Evolutionary conservation across 148 eudicot genomes (phyloP).

Genomic region (Fallopia convolvulus): DNA sequence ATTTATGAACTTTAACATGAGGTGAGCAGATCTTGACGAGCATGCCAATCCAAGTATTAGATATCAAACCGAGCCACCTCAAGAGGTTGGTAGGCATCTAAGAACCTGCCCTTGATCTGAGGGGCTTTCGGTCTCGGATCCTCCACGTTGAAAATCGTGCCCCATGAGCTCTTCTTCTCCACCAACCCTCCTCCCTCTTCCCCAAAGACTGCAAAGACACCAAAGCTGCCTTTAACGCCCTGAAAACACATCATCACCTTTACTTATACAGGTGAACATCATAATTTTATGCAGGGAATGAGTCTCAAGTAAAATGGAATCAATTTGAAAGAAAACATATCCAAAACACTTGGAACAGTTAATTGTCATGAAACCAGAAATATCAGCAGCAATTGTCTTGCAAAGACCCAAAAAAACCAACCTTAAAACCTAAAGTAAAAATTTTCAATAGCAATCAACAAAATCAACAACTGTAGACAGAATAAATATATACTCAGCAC

Average conservation of each 20-base stretch:
- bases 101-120: conserved; percentile 60
- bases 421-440: neutral
- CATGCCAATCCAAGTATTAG: conserved; percentile 95
- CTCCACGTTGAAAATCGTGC: conserved; percentile 66
- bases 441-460: neutral
- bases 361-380: neutral
- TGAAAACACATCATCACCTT: conserved; percentile 16
- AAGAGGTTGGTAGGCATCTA: conserved; percentile 76
- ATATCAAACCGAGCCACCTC: conserved; percentile 84
- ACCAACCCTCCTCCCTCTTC: conserved; percentile 55
- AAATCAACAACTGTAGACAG: neutral
- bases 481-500: neutral
- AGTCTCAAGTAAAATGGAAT: neutral
- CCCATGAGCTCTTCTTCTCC: conserved; percentile 66
- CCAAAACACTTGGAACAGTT: neutral
- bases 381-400: neutral
- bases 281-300: neutral
- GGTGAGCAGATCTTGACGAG: conserved; percentile 85
- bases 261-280: neutral
- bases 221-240: conserved; percentile 47
- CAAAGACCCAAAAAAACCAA: neutral
- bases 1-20: no score
- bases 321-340: neutral
- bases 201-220: conserved; percentile 63
- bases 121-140: conserved; percentile 72